These are phyloP conservation scores for Limnomonas spitsbergensis DNA, from an alignment of 139 green algal genomes.

Conservation along the genomic window DNA sequence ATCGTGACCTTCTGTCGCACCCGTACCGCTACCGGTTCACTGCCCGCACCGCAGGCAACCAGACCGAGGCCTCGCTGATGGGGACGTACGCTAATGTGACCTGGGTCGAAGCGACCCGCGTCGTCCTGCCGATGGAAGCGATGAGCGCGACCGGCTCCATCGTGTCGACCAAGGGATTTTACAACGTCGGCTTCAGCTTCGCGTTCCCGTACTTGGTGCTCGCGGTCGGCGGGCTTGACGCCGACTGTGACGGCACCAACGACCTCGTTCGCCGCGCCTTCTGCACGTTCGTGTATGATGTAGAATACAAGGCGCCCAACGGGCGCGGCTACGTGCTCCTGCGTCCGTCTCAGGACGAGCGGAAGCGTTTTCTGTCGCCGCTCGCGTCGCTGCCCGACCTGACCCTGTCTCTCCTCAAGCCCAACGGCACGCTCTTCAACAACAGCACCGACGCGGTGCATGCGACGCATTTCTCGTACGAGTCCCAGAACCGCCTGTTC, in stretches of 20 bases:
- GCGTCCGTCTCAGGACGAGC: not conserved
- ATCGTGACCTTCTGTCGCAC: not conserved
- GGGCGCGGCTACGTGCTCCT: conserved; percentile 17
- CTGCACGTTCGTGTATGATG: conserved; percentile 3
- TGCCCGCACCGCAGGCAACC: not conserved
- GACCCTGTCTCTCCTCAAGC: not conserved
- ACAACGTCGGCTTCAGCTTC: not conserved
- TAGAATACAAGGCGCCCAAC: not conserved
- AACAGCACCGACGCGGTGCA: not conserved
- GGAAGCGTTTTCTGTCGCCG: not conserved
- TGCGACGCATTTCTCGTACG: not conserved
- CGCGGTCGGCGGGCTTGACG: not conserved
- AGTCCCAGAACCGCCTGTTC: not conserved
- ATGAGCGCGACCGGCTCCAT: not conserved
- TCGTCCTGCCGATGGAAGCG: conserved; percentile 16
- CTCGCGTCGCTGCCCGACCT: conserved; percentile 13
- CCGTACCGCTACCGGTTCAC: conserved; percentile 13
- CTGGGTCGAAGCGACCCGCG: conserved; percentile 3
- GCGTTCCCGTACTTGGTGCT: conserved; percentile 13
- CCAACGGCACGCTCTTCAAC: conserved; percentile 21
- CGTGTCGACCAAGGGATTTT: not conserved
- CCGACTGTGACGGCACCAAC: conserved; percentile 13
- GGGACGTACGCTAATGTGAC: not conserved
- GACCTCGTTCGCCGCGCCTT: conserved; percentile 1
- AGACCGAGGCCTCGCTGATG: conserved; percentile 11